Evolutionary conservation across 257 asterid species (phyloP).

Genomic region (Rhazya stricta): DNA sequence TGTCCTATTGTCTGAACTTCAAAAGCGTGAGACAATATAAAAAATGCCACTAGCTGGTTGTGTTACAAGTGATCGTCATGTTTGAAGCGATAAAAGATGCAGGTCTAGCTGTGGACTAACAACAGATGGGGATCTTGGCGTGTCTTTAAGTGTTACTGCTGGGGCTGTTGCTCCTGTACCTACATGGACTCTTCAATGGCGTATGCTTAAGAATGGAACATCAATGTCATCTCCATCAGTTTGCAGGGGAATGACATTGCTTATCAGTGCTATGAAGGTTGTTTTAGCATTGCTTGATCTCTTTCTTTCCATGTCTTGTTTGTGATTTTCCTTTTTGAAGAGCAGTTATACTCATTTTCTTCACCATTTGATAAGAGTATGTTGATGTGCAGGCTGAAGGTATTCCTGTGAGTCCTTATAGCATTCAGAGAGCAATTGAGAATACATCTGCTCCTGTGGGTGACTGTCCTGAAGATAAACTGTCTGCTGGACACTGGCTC

Average conservation of each 20-base stretch:
- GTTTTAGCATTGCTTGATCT: slow-evolving; percentile 9
- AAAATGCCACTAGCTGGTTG: background rate
- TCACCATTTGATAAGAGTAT: slow-evolving; percentile 26
- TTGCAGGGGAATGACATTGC: slow-evolving; percentile 93
- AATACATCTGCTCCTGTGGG: slow-evolving; percentile 81
- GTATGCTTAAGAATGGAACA: slow-evolving; percentile 98
- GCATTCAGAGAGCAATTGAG: slow-evolving; percentile 87
- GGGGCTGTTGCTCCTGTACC: slow-evolving; percentile 99
- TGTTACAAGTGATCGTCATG: slow-evolving; percentile 14
- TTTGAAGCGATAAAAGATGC: slow-evolving; percentile 34
- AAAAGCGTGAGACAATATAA: background rate
- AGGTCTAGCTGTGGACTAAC: slow-evolving; percentile 99
- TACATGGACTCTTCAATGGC: slow-evolving; percentile 96
- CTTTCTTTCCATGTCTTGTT: background rate
- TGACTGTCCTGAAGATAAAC: slow-evolving; percentile 73
- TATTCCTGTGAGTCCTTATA: slow-evolving; percentile 79
- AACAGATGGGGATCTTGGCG: slow-evolving; percentile 94
- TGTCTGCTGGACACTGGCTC: slow-evolving; percentile 90
- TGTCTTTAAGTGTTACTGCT: slow-evolving; percentile 91
- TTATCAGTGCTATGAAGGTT: slow-evolving; percentile 98
- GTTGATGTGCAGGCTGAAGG: slow-evolving; percentile 72
- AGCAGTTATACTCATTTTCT: slow-evolving; percentile 11
- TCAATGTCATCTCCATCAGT: slow-evolving; percentile 99
- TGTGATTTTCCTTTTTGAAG: background rate
- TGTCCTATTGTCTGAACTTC: background rate